These are phyloP conservation scores for Lentinula lateritia DNA, from an alignment of 768 basidiomycete species.

Conservation along the genomic window DNA sequence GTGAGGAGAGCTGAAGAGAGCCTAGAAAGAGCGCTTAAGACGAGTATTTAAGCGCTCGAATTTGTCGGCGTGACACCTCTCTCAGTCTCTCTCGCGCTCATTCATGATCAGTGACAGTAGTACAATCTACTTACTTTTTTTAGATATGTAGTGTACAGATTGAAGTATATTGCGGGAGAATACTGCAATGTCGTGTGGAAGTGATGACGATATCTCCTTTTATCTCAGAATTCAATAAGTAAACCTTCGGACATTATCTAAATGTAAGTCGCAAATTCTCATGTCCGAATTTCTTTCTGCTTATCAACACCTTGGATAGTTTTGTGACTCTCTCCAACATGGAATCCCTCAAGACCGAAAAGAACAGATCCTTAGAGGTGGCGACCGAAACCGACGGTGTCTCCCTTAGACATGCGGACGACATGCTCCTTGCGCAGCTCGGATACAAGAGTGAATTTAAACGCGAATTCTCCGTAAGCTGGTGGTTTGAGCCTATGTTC, in stretches of 20 bases:
- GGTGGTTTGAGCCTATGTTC: neutral
- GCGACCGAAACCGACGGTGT: conserved; percentile 4
- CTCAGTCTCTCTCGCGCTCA: too few species aligned
- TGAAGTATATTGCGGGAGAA: neutral
- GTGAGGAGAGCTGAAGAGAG: too few species aligned
- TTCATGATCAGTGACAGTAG: neutral
- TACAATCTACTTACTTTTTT: neutral
- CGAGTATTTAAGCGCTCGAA: too few species aligned
- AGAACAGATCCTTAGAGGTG: neutral
- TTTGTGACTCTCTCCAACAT: neutral
- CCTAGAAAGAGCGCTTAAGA: too few species aligned
- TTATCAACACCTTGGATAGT: neutral
- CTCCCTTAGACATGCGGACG: conserved; percentile 38
- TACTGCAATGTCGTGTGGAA: neutral
- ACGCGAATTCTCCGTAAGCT: conserved; percentile 63
- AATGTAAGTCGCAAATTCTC: neutral
- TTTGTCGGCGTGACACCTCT: too few species aligned
- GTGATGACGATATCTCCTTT: neutral
- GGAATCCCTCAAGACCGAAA: neutral
- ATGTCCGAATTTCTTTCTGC: neutral
- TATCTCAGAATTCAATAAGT: neutral
- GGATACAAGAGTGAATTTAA: conserved; percentile 72
- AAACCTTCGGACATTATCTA: neutral
- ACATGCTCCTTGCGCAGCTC: conserved; percentile 54
- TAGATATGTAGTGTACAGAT: too few species aligned